Evolutionary conservation across 176 grass and related monocot species (phyloP).

Genomic region (Aegilops tauschii): DNA sequence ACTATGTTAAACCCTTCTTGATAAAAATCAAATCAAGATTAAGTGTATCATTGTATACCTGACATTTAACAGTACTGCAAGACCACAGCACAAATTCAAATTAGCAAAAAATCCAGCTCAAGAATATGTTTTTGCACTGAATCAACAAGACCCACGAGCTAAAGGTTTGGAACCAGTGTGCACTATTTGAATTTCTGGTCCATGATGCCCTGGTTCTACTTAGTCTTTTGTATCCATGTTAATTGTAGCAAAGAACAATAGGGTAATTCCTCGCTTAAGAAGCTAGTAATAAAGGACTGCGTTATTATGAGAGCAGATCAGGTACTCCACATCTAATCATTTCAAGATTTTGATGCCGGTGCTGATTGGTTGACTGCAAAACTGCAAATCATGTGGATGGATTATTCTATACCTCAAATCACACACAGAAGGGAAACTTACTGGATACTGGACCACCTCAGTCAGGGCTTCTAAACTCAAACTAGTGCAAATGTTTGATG

Average conservation of each 20-base stretch:
- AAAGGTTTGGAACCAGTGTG: not conserved
- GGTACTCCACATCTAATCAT: not conserved
- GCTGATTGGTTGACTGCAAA: not conserved
- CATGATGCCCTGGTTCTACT: not conserved
- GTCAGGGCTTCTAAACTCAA: not conserved
- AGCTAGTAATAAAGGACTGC: not conserved
- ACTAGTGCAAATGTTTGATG: conserved; percentile 11
- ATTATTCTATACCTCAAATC: not conserved
- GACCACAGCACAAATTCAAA: not conserved
- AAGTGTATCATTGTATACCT: conserved; percentile 11
- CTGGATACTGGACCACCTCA: not conserved
- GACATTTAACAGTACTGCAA: not conserved
- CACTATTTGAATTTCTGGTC: not conserved
- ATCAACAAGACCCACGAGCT: not conserved
- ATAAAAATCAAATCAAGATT: not conserved
- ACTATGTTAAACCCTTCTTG: not conserved
- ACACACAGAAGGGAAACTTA: not conserved
- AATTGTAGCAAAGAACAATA: not conserved
- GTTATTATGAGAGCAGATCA: not conserved
- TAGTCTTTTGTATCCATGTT: not conserved
- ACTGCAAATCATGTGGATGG: not conserved
- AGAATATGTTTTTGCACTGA: not conserved
- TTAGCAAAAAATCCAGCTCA: not conserved
- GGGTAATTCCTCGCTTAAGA: not conserved
- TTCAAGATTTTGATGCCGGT: not conserved